These are phyloP conservation scores for Dioscorea alata DNA, from an alignment of 106 monocot genomes.

Conservation along the genomic window DNA sequence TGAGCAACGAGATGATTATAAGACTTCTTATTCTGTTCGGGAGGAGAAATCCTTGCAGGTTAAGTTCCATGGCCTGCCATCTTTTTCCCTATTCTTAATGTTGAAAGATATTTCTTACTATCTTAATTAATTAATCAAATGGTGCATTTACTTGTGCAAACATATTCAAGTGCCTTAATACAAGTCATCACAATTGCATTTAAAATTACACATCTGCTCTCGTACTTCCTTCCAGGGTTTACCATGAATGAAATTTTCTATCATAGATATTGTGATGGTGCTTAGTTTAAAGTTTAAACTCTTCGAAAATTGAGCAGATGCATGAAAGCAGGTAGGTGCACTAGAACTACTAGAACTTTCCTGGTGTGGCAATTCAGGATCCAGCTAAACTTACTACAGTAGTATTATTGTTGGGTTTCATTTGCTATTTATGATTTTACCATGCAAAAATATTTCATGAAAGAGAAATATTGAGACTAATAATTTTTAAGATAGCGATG, in stretches of 20 bases:
- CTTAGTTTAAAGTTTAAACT: not conserved
- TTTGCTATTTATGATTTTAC: too few species aligned
- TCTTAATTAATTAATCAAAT: not conserved
- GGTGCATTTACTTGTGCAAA: not conserved
- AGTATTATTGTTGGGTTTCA: too few species aligned
- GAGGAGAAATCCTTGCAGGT: slow-evolving; percentile 23
- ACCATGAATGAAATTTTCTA: not conserved
- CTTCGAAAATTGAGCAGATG: too few species aligned
- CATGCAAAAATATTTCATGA: too few species aligned
- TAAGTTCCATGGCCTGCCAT: not conserved
- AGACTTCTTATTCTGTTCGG: not conserved
- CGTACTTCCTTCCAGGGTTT: not conserved
- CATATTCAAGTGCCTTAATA: not conserved
- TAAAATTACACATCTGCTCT: not conserved
- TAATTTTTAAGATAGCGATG: too few species aligned
- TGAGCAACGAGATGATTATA: slow-evolving; percentile 21
- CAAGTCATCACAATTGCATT: not conserved
- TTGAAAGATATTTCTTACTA: not conserved
- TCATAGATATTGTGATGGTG: not conserved
- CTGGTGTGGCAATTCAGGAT: too few species aligned
- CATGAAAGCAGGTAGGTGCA: too few species aligned
- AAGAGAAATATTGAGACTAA: too few species aligned
- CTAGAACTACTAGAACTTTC: too few species aligned
- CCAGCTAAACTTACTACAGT: too few species aligned
- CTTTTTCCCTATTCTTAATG: not conserved